Conservation (phyloP, 495 filamentous ascomycete species). For the Aspergillus nanangensis region DNA sequence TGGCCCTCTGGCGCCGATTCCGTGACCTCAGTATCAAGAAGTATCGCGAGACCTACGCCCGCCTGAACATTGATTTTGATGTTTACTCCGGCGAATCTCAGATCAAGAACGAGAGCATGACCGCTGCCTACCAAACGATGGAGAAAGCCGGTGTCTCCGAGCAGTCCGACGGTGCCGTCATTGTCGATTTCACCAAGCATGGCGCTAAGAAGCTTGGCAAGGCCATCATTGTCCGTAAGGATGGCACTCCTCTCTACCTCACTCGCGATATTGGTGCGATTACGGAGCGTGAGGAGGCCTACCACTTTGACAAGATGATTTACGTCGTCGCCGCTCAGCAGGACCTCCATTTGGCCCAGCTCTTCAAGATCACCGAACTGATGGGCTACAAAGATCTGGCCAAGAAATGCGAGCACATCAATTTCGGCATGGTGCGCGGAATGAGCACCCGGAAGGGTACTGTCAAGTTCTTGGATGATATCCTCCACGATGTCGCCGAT, state of each 20-base stretch:
- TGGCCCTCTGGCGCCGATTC: conserved; percentile 82
- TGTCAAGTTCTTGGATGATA: conserved; percentile 67
- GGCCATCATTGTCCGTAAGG: conserved; percentile 62
- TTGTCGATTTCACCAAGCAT: conserved; percentile 83
- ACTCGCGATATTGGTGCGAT: conserved; percentile 70
- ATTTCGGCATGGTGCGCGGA: conserved; percentile 68
- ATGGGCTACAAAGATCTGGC: conserved; percentile 62
- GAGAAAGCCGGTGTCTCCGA: conserved; percentile 68
- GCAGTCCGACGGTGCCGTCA: conserved; percentile 80
- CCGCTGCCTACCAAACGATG: conserved; percentile 56
- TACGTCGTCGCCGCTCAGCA: conserved; percentile 70
- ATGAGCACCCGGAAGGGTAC: conserved; percentile 69
- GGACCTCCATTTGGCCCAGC: conserved; percentile 65
- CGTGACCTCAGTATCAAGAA: conserved; percentile 82
- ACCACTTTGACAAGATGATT: conserved; percentile 71
- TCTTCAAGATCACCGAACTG: conserved; percentile 67
- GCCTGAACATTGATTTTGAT: conserved; percentile 89
- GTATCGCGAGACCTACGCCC: conserved; percentile 77
- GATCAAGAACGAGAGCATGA: conserved; percentile 78
- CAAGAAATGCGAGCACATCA: conserved; percentile 62
- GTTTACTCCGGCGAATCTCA: conserved; percentile 95
- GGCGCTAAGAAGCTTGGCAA: conserved; percentile 63
- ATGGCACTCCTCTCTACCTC: conserved; percentile 66
- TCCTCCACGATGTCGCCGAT: conserved; percentile 57
- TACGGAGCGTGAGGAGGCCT: conserved; percentile 56